These are phyloP conservation scores for Sherardia arvensis DNA, from an alignment of 257 asterid genomes.

Conservation along the genomic window DNA sequence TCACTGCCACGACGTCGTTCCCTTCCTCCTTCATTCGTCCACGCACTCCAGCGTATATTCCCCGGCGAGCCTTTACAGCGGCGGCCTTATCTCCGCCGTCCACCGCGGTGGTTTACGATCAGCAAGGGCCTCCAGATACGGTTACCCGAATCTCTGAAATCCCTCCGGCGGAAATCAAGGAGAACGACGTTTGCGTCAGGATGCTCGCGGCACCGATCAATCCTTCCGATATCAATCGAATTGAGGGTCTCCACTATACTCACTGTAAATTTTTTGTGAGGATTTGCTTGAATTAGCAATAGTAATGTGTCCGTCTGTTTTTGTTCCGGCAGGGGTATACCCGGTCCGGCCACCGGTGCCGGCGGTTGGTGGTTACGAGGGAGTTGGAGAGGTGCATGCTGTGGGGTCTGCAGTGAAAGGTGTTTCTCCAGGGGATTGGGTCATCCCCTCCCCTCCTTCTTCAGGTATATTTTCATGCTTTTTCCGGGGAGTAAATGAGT, in stretches of 20 bases:
- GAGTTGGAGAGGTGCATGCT: constrained; percentile 83
- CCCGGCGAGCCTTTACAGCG: constrained; percentile 41
- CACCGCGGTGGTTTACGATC: constrained; percentile 72
- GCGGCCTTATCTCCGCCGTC: constrained; percentile 74
- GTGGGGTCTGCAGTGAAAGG: constrained; percentile 71
- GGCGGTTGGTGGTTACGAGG: constrained; percentile 96
- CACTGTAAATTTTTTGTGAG: background rate
- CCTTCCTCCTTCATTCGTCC: constrained; percentile 16
- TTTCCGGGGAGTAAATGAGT: background rate
- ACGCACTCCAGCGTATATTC: constrained; percentile 1
- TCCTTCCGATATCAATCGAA: constrained; percentile 92
- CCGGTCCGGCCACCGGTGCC: constrained; percentile 93
- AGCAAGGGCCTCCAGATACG: constrained; percentile 80
- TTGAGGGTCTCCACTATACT: constrained; percentile 45
- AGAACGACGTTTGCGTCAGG: constrained; percentile 78
- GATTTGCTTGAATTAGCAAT: background rate
- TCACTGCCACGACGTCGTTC: constrained; percentile 16
- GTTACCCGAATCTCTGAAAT: constrained; percentile 55
- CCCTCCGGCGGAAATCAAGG: constrained; percentile 66
- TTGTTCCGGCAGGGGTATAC: constrained; percentile 51
- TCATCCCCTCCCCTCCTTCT: constrained; percentile 89
- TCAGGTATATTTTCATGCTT: constrained; percentile 52
- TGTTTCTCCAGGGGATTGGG: constrained; percentile 73
- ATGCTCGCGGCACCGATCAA: constrained; percentile 96
- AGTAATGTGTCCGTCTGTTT: background rate